phyloP scores from a whole-genome alignment of 495 filamentous ascomycete species.

The Hypoxylon lenormandii region DNA sequence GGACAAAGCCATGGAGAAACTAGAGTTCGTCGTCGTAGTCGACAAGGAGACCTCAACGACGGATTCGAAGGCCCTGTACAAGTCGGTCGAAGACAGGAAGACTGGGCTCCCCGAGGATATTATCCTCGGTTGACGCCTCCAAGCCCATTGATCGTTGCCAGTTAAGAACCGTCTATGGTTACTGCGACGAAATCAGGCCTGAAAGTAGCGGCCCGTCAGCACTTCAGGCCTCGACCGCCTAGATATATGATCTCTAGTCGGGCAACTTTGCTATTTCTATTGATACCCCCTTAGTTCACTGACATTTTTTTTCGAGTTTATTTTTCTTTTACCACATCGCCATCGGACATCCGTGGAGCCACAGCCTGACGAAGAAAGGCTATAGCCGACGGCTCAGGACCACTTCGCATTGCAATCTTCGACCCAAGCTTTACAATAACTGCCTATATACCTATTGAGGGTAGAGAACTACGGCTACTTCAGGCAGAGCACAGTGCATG shows the following conservation, averaged over 20 bases:
- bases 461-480: too few species aligned
- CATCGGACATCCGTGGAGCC: background rate
- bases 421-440: too few species aligned
- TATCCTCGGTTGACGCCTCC: constrained; percentile 35
- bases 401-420: too few species aligned
- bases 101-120: constrained; percentile 46
- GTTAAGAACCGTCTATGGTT: background rate
- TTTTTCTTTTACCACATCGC: background rate
- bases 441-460: too few species aligned
- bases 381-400: too few species aligned
- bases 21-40: constrained; percentile 47
- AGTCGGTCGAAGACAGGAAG: constrained; percentile 33
- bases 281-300: background rate
- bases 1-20: constrained; percentile 12
- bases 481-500: too few species aligned
- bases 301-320: background rate
- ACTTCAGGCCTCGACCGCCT: background rate
- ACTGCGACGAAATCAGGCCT: background rate
- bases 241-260: background rate
- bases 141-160: background rate
- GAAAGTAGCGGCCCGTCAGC: background rate
- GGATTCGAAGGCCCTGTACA: constrained; percentile 30
- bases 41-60: constrained; percentile 26
- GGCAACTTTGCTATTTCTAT: background rate
- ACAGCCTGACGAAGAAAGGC: background rate